Evolutionary conservation across 805 yeast genomes (phyloP), one percentile per base, ranked within the genome.

Genomic region (Lipomyces spencermartinsiae): DNA sequence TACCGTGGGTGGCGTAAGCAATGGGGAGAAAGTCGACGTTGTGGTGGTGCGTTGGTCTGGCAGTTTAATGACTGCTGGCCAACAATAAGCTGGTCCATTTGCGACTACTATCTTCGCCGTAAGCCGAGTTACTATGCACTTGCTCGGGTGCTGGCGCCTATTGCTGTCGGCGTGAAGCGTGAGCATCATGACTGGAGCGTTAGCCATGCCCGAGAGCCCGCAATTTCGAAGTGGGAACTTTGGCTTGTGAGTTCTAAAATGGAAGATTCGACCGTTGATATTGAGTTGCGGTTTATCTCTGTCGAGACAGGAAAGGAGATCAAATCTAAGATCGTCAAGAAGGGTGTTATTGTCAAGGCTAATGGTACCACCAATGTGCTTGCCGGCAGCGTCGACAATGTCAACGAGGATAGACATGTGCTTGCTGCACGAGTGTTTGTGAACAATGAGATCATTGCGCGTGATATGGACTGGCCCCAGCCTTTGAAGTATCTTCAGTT

Each of bases 21-120:
- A 63, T 85, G 87, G 87, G 75, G 76, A 35, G 76, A 74, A 2
- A 71, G 76, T 39, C 77, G 83, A 54, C 76, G 78, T 51, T 73
- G 74, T 53, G 83, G 84, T 16, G 87, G 87, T 2, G 81, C 84
- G 4, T 73, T 85, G 55, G 86, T 85, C 6, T 85, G 87, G 87
- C 87, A 84, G 39, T 16, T 63, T 33, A 83, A 85, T 68, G 87
- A 85, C 73, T 83, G 85, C 66, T 84, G 86, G 84, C 87, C 87
- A 0, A 83, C 79, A 1, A 80, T 85, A 1, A 78, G 83, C 19
- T 85, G 87, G 87, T 76, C 86, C 0, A 75, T 84, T 37, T 77
- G 80, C 19, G 87, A 85, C 70, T 80, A 72, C 65, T 81, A 76
- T 63, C 74, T 73, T 51, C 73, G 81, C 34, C 85, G 85, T 7